Evolutionary conservation across 2,329 filamentous ascomycete species (phyloP), one percentile per base, ranked within the genome.

Genomic region (Fusarium hostae): DNA sequence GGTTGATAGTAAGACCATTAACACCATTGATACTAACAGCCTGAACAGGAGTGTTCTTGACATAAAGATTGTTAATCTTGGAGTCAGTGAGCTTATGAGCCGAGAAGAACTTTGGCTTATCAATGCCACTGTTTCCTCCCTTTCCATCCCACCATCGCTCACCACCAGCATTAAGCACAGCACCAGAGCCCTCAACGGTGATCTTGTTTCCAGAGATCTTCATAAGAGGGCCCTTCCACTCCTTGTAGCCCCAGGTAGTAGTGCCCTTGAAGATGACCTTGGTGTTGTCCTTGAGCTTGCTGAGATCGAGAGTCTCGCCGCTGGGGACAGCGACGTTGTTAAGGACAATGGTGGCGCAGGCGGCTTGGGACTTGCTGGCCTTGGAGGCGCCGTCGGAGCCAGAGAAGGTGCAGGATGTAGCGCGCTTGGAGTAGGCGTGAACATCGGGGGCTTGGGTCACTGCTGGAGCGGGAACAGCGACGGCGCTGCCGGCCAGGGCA

Each of bases 1-100:
- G 73, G 37, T 75, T 79, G 2, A 84, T 75, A 8, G 74, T 78
- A 4, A 85, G 76, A 40, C 79, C 77, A 18, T 78, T 80, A 35
- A 71, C 77, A 22, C 71, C 70, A 59, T 78, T 81, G 63, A 85
- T 80, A 74, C 78, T 81, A 62, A 85, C 80, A 30, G 77, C 80
- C 66, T 84, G 82, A 8, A 83, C 78, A 1, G 83, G 82, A 6
- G 82, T 82, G 77, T 85, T 84, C 63, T 80, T 73, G 66, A 84
- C 79, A 47, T 82, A 76, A 10, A 85, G 69, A 48, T 78, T 75
- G 40, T 76, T 80, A 66, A 84, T 82, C 52, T 63, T 57, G 1
- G 82, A 83, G 22, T 71, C 44, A 4, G 70, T 76, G 3, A 76
- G 56, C 43, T 68, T 68, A 45, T 76, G 74, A 4, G 74, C 74